Conservation (phyloP, 768 basidiomycete genomes). For the Polyporus arcularius region DNA sequence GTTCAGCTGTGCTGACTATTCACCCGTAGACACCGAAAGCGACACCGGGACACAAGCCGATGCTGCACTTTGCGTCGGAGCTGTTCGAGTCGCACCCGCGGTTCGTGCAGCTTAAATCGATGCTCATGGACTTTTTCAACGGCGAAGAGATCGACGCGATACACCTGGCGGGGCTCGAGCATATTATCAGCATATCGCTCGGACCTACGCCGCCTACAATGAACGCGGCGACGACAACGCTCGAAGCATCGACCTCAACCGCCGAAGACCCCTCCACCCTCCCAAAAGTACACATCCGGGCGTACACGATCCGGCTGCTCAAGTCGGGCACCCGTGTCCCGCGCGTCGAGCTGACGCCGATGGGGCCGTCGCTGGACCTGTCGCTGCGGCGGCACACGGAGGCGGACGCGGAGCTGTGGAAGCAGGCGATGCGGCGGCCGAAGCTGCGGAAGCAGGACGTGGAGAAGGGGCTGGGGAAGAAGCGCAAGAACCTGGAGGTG, state of each 20-base stretch:
- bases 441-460: slow-evolving; percentile 89
- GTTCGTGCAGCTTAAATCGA: slow-evolving; percentile 87
- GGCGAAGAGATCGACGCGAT: slow-evolving; percentile 83
- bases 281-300: too few relatives aligned
- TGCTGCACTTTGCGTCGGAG: slow-evolving; percentile 95
- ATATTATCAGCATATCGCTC: slow-evolving; percentile 82
- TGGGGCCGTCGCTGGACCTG: slow-evolving; percentile 86
- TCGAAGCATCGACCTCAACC: slow-evolving; percentile 22
- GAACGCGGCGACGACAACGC: slow-evolving; percentile 39
- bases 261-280: slow-evolving; percentile 1
- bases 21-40: slow-evolving; percentile 75
- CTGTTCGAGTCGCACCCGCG: slow-evolving; percentile 95
- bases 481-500: slow-evolving; percentile 92
- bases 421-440: slow-evolving; percentile 77
- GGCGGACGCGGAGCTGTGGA: slow-evolving; percentile 78
- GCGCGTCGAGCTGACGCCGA: too few relatives aligned
- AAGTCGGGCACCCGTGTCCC: too few relatives aligned
- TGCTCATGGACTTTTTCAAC: slow-evolving; percentile 90
- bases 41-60: slow-evolving; percentile 84
- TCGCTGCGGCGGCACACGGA: slow-evolving; percentile 70
- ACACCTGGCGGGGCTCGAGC: slow-evolving; percentile 80
- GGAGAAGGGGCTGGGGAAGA: slow-evolving; percentile 87
- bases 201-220: slow-evolving; percentile 62
- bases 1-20: background rate
- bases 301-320: too few relatives aligned